Conservation (phyloP, 345 rosid species). For the Brassica napus region DNA sequence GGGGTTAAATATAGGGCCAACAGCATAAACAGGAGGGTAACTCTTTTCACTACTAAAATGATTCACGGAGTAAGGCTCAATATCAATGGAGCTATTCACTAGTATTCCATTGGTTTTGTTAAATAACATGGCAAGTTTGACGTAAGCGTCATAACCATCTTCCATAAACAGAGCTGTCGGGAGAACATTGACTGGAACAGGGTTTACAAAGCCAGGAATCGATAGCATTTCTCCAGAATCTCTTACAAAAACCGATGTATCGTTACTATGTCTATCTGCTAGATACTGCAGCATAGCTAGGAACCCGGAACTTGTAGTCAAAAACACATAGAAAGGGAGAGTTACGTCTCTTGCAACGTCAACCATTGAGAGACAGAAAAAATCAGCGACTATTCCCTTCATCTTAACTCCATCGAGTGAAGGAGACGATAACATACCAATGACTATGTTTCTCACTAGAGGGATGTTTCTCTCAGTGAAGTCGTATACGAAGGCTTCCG, state of each 20-base stretch:
- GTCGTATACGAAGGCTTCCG: constrained; percentile 21
- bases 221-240: constrained; percentile 29
- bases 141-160: constrained; percentile 42
- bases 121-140: constrained; percentile 46
- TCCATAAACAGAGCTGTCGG: constrained; percentile 41
- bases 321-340: constrained; percentile 55
- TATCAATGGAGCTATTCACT: constrained; percentile 47
- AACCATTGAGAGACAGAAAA: constrained; percentile 52
- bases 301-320: constrained; percentile 45
- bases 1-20: constrained; percentile 50
- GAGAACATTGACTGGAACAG: constrained; percentile 45
- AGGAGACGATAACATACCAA: constrained; percentile 25
- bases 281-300: constrained; percentile 45
- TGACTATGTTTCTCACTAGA: constrained; percentile 32
- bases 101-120: constrained; percentile 46
- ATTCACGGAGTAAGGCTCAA: constrained; percentile 46
- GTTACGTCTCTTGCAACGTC: constrained; percentile 40
- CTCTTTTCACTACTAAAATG: constrained; percentile 23
- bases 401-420: constrained; percentile 31
- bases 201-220: constrained; percentile 47
- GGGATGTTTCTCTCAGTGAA: constrained; percentile 21
- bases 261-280: constrained; percentile 35
- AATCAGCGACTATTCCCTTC: constrained; percentile 48
- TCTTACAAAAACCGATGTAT: constrained; percentile 21
- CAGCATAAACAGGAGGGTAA: constrained; percentile 43